phyloP scores from a whole-genome alignment of 768 basidiomycete species.

The Candolleomyces aberdarensis region DNA sequence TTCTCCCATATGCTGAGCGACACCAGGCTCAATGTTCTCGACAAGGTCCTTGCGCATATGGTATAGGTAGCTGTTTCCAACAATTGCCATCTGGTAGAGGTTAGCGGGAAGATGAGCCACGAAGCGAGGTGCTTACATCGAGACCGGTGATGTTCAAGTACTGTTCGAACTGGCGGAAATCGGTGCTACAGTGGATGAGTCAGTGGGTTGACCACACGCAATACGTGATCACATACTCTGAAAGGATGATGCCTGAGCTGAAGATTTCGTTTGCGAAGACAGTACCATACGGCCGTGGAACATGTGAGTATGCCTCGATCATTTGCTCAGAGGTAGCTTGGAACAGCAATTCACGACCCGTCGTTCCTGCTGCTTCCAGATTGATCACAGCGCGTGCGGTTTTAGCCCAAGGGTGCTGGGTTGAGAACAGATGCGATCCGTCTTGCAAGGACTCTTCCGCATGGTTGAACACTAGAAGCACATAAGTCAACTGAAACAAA shows the following conservation, averaged over 20 bases:
- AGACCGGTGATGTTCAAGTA: slow-evolving; percentile 90
- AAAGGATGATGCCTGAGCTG: slow-evolving; percentile 83
- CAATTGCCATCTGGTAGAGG: slow-evolving; percentile 73
- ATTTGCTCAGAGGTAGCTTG: slow-evolving; percentile 95
- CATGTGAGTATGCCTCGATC: slow-evolving; percentile 86
- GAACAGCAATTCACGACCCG: slow-evolving; percentile 87
- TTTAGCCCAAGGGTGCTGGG: slow-evolving; percentile 70
- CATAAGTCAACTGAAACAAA: neutral
- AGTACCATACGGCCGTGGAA: slow-evolving; percentile 88
- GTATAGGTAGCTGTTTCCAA: slow-evolving; percentile 91
- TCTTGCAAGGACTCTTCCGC: slow-evolving; percentile 96
- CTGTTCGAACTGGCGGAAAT: slow-evolving; percentile 90
- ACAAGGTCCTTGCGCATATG: slow-evolving; percentile 91
- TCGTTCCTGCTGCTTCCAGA: slow-evolving; percentile 89
- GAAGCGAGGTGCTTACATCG: slow-evolving; percentile 53
- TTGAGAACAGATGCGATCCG: slow-evolving; percentile 89
- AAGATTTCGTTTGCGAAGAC: slow-evolving; percentile 92
- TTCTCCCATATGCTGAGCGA: slow-evolving; percentile 87
- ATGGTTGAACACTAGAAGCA: slow-evolving; percentile 79
- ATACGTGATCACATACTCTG: slow-evolving; percentile 57
- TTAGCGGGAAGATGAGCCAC: neutral
- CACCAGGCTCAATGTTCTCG: slow-evolving; percentile 81
- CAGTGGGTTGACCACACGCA: neutral
- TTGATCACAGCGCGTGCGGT: slow-evolving; percentile 88
- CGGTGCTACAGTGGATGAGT: slow-evolving; percentile 56